Evolutionary conservation across 495 filamentous ascomycete species (phyloP).

Genomic region (Pseudoneurospora amorphoporcata): DNA sequence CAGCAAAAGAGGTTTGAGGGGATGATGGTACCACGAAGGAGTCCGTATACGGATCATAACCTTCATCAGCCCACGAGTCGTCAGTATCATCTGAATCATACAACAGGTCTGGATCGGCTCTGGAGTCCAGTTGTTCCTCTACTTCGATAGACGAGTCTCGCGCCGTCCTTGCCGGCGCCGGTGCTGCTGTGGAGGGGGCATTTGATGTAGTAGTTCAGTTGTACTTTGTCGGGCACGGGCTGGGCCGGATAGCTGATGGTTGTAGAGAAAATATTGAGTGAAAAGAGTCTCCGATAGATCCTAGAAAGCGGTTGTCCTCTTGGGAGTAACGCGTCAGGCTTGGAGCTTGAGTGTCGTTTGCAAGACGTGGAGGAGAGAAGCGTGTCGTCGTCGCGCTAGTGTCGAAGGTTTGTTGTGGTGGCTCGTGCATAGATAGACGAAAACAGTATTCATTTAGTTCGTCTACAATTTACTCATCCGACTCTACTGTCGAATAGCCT

Average conservation of each 20-base stretch:
- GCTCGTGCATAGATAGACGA: too few species aligned
- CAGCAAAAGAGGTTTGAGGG: background rate
- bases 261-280: background rate
- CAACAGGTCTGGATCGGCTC: background rate
- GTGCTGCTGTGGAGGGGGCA: background rate
- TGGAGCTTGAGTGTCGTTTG: background rate
- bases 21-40: background rate
- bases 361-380: background rate
- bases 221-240: too few species aligned
- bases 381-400: background rate
- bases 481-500: too few species aligned
- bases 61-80: background rate
- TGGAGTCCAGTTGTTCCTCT: background rate
- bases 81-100: too few species aligned
- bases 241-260: background rate
- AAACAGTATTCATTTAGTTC: too few species aligned
- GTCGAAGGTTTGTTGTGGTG: background rate
- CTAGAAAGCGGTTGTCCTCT: too few species aligned
- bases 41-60: background rate
- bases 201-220: background rate
- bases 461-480: too few species aligned
- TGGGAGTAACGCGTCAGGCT: too few species aligned
- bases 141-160: too few species aligned
- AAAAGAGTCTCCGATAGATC: too few species aligned
- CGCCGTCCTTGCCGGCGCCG: background rate